Conservation (phyloP, 129 eudicot genomes). For the Arctium lappa region DNA sequence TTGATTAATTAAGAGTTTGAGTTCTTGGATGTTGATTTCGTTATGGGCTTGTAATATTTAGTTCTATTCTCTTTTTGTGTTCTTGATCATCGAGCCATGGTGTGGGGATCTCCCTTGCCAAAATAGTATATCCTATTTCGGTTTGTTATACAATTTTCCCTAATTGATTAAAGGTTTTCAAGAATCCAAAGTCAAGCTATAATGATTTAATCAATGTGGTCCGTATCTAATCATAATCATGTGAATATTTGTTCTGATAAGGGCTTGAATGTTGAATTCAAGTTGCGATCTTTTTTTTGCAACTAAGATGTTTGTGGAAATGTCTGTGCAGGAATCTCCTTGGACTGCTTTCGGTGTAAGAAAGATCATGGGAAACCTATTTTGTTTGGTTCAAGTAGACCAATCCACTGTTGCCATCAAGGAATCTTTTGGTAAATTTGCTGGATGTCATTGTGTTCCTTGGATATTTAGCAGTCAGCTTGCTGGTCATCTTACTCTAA, state of each 20-base stretch:
- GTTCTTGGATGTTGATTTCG: neutral
- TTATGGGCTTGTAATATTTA: neutral
- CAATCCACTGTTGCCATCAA: constrained; percentile 87
- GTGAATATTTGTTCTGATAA: too few relatives aligned
- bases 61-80: too few relatives aligned
- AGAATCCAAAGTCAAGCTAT: too few relatives aligned
- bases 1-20: neutral
- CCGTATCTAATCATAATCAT: too few relatives aligned
- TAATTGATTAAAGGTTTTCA: neutral
- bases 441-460: constrained; percentile 86
- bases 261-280: too few relatives aligned
- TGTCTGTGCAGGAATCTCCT: constrained; percentile 2
- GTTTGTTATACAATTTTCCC: neutral
- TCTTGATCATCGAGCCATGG: too few relatives aligned
- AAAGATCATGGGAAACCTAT: constrained; percentile 63
- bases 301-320: constrained; percentile 13
- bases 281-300: neutral
- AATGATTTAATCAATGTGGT: neutral
- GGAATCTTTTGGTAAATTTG: constrained; percentile 70
- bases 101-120: too few relatives aligned
- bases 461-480: constrained; percentile 70
- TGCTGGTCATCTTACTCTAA: constrained; percentile 71
- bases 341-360: constrained; percentile 1
- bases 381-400: constrained; percentile 73
- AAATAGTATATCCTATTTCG: too few relatives aligned